Percentiles rank a stretch among this genome's conserved stretches.
Conservation (phyloP, 139 green algal genomes). For the Trebouxia sp. region DNA sequence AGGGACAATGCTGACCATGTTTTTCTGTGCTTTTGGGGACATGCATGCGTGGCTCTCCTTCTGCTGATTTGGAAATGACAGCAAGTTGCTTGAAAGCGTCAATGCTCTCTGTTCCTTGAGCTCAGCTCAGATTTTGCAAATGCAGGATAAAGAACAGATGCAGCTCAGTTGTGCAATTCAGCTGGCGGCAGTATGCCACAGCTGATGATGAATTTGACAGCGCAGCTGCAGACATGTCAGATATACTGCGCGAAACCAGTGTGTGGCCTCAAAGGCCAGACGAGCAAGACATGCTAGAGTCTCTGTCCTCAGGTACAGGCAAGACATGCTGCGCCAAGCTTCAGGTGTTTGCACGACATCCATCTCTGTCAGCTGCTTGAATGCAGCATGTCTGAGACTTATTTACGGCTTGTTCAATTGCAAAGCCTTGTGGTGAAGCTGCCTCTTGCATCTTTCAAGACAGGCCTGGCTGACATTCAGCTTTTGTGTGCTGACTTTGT, state of each 20-base stretch:
- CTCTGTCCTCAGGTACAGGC: not conserved
- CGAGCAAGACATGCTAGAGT: not conserved
- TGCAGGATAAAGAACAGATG: constrained; percentile 47
- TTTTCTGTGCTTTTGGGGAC: too few species aligned
- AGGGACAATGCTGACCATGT: too few species aligned
- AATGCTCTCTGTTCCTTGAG: too few species aligned
- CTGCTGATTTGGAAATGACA: too few species aligned
- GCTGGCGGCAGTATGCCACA: constrained; percentile 42
- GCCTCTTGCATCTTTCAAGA: too few species aligned
- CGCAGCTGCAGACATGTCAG: constrained; percentile 9
- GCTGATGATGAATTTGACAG: constrained; percentile 12
- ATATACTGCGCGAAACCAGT: not conserved
- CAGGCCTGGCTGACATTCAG: not conserved
- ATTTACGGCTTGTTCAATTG: too few species aligned
- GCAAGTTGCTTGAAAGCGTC: too few species aligned
- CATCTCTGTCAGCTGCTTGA: not conserved
- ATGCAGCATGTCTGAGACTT: too few species aligned
- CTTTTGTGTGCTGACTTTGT: too few species aligned
- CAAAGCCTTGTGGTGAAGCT: too few species aligned
- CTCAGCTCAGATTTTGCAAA: not conserved
- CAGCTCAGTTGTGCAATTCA: constrained; percentile 46
- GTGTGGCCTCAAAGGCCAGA: not conserved
- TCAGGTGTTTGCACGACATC: not conserved
- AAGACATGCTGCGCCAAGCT: too few species aligned
- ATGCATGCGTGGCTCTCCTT: too few species aligned